Evolutionary conservation across 129 eudicot genomes (phyloP), one percentile per base, ranked within the genome.

Genomic region (Tanacetum coccineum): DNA sequence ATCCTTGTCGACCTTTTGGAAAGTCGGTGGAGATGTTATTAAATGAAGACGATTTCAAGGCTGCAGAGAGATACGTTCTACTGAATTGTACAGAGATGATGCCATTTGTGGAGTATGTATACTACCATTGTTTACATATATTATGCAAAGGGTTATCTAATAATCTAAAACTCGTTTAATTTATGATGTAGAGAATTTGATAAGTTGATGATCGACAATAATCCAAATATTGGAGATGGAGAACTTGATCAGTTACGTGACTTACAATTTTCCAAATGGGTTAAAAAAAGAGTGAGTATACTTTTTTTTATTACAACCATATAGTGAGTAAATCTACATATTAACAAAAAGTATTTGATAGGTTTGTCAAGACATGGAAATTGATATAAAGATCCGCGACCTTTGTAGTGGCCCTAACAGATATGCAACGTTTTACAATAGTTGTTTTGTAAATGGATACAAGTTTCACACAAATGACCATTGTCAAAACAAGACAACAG

Each of bases 41-140:
- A 7, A 9, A 56, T 18, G 62, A 56, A 22, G 13, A 20, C 9
- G 62, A 56, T 9, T 22, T 4, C 62, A 56, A 56, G 14, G 62
- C 68, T 18, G 54, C 68, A 0, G 52, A 45, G 17, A 63, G 50
- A 63, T 63, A 63, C 44, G 68, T 63, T 42, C 53, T 63, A 42
- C 32, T 63, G 7, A 63, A 42, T 40, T 63, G 68, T 21, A 8
- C 0, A 9, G 54, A 63, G 53, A 45, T 63, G 9, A 26, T n/a
- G 52, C 50, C 50, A 42, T 63, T 39, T 40, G 68, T 63, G 15
- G 32, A 63, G 68, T 63, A 63, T 19, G 68, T 63, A 42, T 26
- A 6, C 6, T 14, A 59, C 28, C 42, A 59, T 26, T 57, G 9
- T 21, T 20, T 57, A 20, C 40, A 15, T 26, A 26, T 3, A 59